Percentiles rank a stretch among this genome's conserved stretches.
Evolutionary conservation across 768 basidiomycete species (phyloP).

Genomic region (Lentinus brumalis): DNA sequence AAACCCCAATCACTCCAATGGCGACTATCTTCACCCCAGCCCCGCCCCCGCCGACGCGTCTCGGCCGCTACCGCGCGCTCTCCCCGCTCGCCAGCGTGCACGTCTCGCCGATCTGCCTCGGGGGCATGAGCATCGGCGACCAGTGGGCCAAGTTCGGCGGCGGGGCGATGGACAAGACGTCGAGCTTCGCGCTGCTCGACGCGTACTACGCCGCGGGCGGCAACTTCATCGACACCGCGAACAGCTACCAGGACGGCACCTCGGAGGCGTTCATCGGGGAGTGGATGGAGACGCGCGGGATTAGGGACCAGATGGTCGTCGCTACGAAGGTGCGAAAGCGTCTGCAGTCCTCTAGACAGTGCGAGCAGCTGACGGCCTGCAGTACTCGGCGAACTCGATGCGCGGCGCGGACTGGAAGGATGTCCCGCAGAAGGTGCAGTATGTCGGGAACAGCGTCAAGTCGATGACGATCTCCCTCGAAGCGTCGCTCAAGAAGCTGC

Average conservation of each 20-base stretch:
- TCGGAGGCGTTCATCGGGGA: slow-evolving; percentile 57
- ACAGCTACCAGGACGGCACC: slow-evolving; percentile 53
- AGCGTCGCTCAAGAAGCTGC: slow-evolving; percentile 42
- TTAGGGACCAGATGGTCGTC: slow-evolving; percentile 50
- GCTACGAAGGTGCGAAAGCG: slow-evolving; percentile 41
- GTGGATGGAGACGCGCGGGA: slow-evolving; percentile 47
- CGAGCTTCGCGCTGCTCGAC: slow-evolving; percentile 49
- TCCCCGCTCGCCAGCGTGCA: slow-evolving; percentile 44
- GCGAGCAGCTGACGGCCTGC: not conserved
- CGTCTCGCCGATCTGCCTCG: slow-evolving; percentile 51
- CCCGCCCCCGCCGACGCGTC: slow-evolving; percentile 24
- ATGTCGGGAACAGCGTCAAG: slow-evolving; percentile 43
- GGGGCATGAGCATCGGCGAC: slow-evolving; percentile 51
- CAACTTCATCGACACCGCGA: slow-evolving; percentile 52
- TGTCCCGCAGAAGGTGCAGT: slow-evolving; percentile 27
- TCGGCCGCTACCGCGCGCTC: slow-evolving; percentile 41
- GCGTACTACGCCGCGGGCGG: slow-evolving; percentile 48
- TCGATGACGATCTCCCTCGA: slow-evolving; percentile 37
- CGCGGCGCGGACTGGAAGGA: slow-evolving; percentile 7
- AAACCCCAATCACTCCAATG: too few species aligned
- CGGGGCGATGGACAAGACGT: slow-evolving; percentile 47
- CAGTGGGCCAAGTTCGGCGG: slow-evolving; percentile 39
- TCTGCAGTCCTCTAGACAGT: too few species aligned
- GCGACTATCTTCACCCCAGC: slow-evolving; percentile 14
- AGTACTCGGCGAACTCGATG: slow-evolving; percentile 31